A percentile compares a stretch with the other conserved stretches of the same genome.
Conservation (phyloP, 495 filamentous ascomycete species). For the Hypoxylon intermedium region DNA sequence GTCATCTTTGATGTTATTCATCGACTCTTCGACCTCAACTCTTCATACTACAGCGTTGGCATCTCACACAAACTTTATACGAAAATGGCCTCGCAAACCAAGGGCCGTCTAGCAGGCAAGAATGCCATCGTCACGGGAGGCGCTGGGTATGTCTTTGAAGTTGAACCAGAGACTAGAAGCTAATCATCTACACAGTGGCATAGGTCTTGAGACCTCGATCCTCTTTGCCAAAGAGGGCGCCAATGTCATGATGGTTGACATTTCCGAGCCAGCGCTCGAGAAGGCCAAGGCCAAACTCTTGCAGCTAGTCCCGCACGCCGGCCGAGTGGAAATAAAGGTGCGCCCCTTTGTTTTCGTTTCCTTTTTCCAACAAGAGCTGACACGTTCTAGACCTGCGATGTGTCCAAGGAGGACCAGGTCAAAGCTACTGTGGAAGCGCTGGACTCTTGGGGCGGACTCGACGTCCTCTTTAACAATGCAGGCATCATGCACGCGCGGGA, state of each 20-base stretch:
- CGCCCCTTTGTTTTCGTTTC: constrained; percentile 17
- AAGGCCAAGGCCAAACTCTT: constrained; percentile 73
- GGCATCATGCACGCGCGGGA: constrained; percentile 96
- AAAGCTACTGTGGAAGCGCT: constrained; percentile 71
- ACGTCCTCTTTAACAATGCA: constrained; percentile 98
- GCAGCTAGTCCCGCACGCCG: constrained; percentile 68
- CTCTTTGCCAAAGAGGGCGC: constrained; percentile 92
- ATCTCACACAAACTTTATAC: too few relatives aligned
- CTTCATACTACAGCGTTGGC: too few relatives aligned
- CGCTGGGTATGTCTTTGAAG: constrained; percentile 72
- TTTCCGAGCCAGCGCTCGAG: constrained; percentile 74
- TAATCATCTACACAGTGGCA: constrained; percentile 66
- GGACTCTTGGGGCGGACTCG: constrained; percentile 88
- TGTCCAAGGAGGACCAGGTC: constrained; percentile 76
- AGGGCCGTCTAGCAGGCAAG: constrained; percentile 81
- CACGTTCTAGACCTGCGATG: constrained; percentile 65
- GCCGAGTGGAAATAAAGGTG: constrained; percentile 66
- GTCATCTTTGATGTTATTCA: background rate
- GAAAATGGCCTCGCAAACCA: constrained; percentile 41
- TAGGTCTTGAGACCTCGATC: constrained; percentile 92
- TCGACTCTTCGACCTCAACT: too few relatives aligned
- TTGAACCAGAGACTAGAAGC: background rate
- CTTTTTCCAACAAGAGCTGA: background rate
- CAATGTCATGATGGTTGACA: constrained; percentile 84
- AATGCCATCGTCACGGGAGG: constrained; percentile 94